phyloP scores from a whole-genome alignment of 2,329 filamentous ascomycete genomes.

The Chaetomium strumarium region DNA sequence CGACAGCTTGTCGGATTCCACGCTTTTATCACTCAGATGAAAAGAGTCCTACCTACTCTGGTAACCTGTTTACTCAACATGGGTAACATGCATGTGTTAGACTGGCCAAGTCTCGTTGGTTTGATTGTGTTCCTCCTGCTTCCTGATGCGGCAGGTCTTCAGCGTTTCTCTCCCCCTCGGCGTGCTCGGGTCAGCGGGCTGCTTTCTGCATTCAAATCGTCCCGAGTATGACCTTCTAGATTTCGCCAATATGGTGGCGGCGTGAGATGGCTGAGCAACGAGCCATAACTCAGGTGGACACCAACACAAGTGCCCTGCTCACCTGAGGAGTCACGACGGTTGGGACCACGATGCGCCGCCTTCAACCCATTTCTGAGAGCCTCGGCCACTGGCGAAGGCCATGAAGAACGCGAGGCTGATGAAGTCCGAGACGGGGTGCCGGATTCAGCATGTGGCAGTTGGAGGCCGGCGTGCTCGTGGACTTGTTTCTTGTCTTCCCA shows the following conservation, averaged over 20 bases:
- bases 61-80: no score
- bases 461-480: conserved; percentile 3
- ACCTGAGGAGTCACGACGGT: conserved; percentile 3
- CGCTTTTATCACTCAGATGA: no score
- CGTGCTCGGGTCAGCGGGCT: not conserved
- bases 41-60: no score
- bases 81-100: no score
- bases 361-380: not conserved
- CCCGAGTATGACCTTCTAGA: conserved; percentile 10
- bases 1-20: no score
- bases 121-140: not conserved
- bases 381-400: not conserved
- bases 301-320: conserved; percentile 1
- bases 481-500: not conserved
- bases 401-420: not conserved
- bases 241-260: conserved; percentile 8
- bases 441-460: not conserved
- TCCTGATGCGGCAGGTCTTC: conserved; percentile 6
- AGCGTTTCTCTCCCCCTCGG: not conserved
- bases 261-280: conserved; percentile 15
- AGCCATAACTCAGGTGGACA: conserved; percentile 4
- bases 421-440: conserved; percentile 1
- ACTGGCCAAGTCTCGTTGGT: not conserved
- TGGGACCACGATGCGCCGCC: not conserved
- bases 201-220: not conserved